Evolutionary conservation across 805 yeast species (phyloP).

Genomic region (Teunomyces gatunensis): DNA sequence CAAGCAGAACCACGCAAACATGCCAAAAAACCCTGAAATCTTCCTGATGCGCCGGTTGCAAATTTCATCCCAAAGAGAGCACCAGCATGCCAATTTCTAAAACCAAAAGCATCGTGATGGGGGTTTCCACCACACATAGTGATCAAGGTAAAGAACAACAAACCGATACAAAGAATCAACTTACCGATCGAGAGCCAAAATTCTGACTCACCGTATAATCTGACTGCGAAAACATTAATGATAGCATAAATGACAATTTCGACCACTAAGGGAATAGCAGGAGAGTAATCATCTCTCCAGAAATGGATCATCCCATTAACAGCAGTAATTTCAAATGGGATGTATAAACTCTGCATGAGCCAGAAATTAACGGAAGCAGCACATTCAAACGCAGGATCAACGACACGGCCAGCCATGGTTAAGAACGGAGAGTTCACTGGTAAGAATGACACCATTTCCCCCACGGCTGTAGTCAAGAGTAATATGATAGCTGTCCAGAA

Average conservation of each 20-base stretch:
- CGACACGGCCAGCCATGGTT: conserved; percentile 37
- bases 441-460: conserved; percentile 37
- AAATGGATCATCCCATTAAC: conserved; percentile 75
- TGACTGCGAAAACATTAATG: conserved; percentile 72
- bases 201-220: conserved; percentile 76
- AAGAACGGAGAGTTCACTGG: conserved; percentile 37
- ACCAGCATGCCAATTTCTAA: conserved; percentile 45
- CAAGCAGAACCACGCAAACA: conserved; percentile 64
- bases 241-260: conserved; percentile 62
- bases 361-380: conserved; percentile 29
- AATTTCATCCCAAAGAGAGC: conserved; percentile 41
- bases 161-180: conserved; percentile 65
- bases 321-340: conserved; percentile 82
- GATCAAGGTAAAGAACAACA: conserved; percentile 69
- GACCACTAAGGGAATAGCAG: conserved; percentile 65
- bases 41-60: conserved; percentile 56
- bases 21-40: conserved; percentile 69
- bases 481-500: conserved; percentile 34
- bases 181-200: conserved; percentile 70
- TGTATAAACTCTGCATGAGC: conserved; percentile 47
- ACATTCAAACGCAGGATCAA: conserved; percentile 35
- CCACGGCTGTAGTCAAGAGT: conserved; percentile 33
- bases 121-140: conserved; percentile 92
- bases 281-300: conserved; percentile 75
- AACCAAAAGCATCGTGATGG: conserved; percentile 51